These are phyloP conservation scores for Umbelopsis ramanniana DNA, from an alignment of 192 early-diverging fungal species.

Conservation along the genomic window DNA sequence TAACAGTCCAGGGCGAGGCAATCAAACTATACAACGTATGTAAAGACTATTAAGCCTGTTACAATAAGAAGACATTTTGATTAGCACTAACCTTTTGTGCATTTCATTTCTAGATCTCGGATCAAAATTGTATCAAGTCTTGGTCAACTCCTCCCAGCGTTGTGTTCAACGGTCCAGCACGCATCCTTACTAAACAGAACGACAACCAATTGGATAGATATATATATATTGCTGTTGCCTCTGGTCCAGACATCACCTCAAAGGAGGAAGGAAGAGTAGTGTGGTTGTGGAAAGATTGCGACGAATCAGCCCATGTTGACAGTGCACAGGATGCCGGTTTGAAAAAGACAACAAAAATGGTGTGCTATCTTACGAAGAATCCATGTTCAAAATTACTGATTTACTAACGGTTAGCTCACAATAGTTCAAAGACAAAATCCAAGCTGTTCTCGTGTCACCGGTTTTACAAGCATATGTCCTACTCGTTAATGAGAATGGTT, in stretches of 20 bases:
- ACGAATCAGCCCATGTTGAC: conserved; percentile 3
- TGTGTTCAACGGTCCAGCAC: conserved; percentile 49
- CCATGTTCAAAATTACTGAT: neutral
- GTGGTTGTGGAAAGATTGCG: conserved; percentile 54
- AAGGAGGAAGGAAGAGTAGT: conserved; percentile 52
- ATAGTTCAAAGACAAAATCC: conserved; percentile 52
- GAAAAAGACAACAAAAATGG: conserved; percentile 38
- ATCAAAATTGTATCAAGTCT: conserved; percentile 55
- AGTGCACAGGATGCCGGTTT: conserved; percentile 24
- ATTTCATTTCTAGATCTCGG: conserved; percentile 40
- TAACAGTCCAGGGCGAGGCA: conserved; percentile 56
- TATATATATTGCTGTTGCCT: conserved; percentile 51
- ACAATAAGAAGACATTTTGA: neutral
- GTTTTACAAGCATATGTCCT: conserved; percentile 46
- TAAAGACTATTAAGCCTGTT: neutral
- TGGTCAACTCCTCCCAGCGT: conserved; percentile 56
- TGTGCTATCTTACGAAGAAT: conserved; percentile 23
- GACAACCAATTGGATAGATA: conserved; percentile 36
- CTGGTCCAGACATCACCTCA: conserved; percentile 50
- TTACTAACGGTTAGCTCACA: neutral
- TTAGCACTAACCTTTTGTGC: neutral
- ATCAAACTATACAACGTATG: conserved; percentile 57
- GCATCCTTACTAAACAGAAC: conserved; percentile 27
- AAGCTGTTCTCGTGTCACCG: conserved; percentile 48
- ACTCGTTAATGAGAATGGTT: conserved; percentile 47